Evolutionary conservation across 164 flowering plant species (phyloP), one percentile per base, ranked within the genome.

Genomic region (Dillenia suffruticosa): DNA sequence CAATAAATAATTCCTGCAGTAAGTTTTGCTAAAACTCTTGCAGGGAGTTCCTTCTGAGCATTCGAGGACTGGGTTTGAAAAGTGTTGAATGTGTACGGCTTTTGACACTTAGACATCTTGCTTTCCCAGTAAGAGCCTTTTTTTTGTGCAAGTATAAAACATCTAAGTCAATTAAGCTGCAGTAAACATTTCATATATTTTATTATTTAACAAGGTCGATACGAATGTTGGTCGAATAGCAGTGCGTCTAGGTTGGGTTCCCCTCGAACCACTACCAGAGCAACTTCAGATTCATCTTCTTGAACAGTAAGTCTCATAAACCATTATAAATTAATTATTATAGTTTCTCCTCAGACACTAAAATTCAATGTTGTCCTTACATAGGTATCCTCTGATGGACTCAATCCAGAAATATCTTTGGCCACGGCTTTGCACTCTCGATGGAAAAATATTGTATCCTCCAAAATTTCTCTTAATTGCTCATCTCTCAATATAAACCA

Each of bases 21-120:
- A 5, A 26, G 2, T 26, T 26, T 26, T 26, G 32, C 26, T 24
- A 24, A 24, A 24, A 26, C 5, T 26, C 11, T 63, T 68, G 59
- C 68, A 94, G 99, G 74, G 97, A 88, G 32, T 95, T 79, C 69
- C 81, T 95, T 56, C 73, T 95, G 49, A 95, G 98, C 82, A 46
- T 92, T 45, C 69, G 89, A 51, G 99, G 99, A 12, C 56, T 95
- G 71, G 99, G 99, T 44, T 68, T 95, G 57, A 95, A 95, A 76
- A 95, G 99, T 62, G 94, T 87, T 63, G 99, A 95, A 72, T 95
- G 99, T 68, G 90, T 95, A 40, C 82, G 98, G 54, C 97, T 95
- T 69, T 69, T 95, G 67, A 86, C 97, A 11, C 97, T 95, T 48
- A 96, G 92, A 65, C 96, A 95, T 69, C 86, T 90, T 74, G 97